A percentile compares a stretch with the other conserved stretches of the same genome.
These are phyloP conservation scores for Entonaema liquescens DNA, from an alignment of 495 filamentous ascomycete species.

Conservation along the genomic window DNA sequence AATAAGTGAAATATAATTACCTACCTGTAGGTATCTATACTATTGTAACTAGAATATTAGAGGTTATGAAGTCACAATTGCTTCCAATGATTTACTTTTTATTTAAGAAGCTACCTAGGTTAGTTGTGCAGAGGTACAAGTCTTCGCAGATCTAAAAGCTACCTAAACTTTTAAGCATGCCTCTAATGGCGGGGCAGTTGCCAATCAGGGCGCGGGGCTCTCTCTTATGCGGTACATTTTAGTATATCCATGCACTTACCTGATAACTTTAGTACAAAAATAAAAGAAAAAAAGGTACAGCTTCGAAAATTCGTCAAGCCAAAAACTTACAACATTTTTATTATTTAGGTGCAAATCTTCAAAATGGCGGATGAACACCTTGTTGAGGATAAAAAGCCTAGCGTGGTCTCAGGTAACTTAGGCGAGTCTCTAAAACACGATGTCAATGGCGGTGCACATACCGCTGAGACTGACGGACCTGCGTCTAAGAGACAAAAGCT, in stretches of 20 bases:
- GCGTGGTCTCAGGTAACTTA: background rate
- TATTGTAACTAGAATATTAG: too few relatives aligned
- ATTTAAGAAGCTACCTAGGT: too few relatives aligned
- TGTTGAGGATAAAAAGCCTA: conserved; percentile 3
- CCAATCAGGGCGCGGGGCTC: conserved; percentile 13
- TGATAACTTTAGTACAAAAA: conserved; percentile 6
- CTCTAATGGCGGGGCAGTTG: conserved; percentile 5
- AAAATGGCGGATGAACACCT: conserved; percentile 17
- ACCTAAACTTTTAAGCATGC: background rate
- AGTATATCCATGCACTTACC: background rate
- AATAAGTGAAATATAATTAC: too few relatives aligned
- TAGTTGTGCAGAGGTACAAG: too few relatives aligned
- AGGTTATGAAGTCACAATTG: too few relatives aligned
- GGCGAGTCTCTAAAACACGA: conserved; percentile 25
- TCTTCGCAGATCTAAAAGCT: background rate
- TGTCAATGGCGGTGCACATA: conserved; percentile 14
- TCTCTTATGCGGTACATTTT: background rate
- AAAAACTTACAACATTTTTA: conserved; percentile 17
- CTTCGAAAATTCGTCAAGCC: conserved; percentile 16
- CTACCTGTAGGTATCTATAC: too few relatives aligned
- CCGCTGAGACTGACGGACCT: conserved; percentile 33
- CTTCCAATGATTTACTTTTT: too few relatives aligned
- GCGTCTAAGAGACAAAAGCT: conserved; percentile 45
- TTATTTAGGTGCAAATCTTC: background rate
- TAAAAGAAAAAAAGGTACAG: conserved; percentile 1